Evolutionary conservation across 2,329 filamentous ascomycete genomes (phyloP).

Genomic region (Fusarium vanettenii): DNA sequence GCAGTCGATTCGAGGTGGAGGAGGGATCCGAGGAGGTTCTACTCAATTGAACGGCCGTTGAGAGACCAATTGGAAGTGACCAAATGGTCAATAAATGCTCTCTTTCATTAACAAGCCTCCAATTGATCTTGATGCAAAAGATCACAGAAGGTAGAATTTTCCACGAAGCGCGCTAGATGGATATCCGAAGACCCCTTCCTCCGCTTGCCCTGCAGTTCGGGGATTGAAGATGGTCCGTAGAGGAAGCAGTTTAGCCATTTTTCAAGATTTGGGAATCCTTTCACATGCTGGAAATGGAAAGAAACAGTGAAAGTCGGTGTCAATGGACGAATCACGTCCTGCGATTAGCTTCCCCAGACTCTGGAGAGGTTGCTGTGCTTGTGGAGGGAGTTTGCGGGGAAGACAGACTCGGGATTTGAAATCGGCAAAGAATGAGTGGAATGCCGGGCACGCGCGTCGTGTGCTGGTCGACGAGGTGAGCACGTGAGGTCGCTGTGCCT

Average conservation of each 20-base stretch:
- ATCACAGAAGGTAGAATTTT: neutral
- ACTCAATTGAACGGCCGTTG: neutral
- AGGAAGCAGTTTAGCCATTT: neutral
- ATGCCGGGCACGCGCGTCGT: neutral
- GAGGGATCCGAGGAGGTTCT: neutral
- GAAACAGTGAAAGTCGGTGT: neutral
- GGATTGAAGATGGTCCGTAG: slow-evolving; percentile 7
- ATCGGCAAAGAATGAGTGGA: slow-evolving; percentile 28
- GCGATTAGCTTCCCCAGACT: slow-evolving; percentile 4
- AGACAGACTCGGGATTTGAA: slow-evolving; percentile 18
- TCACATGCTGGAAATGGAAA: neutral
- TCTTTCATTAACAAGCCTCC: neutral
- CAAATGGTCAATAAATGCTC: neutral
- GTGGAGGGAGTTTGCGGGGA: slow-evolving; percentile 17
- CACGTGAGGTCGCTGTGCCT: neutral
- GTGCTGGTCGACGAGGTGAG: neutral
- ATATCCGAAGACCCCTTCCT: neutral
- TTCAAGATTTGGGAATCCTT: slow-evolving; percentile 1
- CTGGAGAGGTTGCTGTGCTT: neutral
- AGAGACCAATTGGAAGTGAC: neutral
- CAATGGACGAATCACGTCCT: slow-evolving; percentile 10
- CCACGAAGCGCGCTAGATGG: neutral
- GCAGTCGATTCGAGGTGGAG: neutral
- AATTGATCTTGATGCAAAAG: neutral
- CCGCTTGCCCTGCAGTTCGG: slow-evolving; percentile 27